Base-by-base conservation (phyloP, 2,329 filamentous ascomycete genomes). In the Blastomyces percursus region DNA sequence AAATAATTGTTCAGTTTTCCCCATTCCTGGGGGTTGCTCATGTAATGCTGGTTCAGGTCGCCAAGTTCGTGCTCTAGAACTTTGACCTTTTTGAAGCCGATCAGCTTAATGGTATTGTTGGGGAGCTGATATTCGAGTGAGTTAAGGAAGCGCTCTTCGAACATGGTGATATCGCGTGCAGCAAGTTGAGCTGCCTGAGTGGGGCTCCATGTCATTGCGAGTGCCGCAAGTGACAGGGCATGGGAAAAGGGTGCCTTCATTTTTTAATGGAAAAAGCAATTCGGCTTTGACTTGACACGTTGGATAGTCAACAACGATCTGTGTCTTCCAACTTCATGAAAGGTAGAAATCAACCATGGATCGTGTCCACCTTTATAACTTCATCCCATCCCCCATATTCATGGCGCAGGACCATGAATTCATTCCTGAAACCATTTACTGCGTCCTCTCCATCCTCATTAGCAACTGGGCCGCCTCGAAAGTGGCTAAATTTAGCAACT, bases 31-130 rank as follows among this genome's bases (percentile, higher is more conserved):
- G 48, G 35, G 12, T 60, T 51, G 32, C 4, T 46, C 35, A 35
- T 35, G 42, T 54, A 54, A 57, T 63, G 61, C 11, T 60, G 40
- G 21, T 60, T 55, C 16, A 60, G 24, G 32, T 60, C 46, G n/a
- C 16, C 30, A 12, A 16, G 48, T 38, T 60, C 51, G 16, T 44
- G 38, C 44, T 56, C 38, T 6, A 55, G 61, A 19, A 63, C 12
- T 42, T 61, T 54, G 57, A 63, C 44, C 32, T 60, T 63, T 30
- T 63, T 63, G 57, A 50, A 63, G 11, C 61, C 61, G 61, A 63
- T 61, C 57, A 63, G 21, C 44, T 51, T 44, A 46, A 63, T 54
- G 16, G 38, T 63, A 32, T 63, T 35, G 56, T 60, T 60, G n/a
- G 55, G 55, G 57, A 51, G 48, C 24, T 40, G 24, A 40, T 63